Percentiles rank a stretch among this genome's conserved stretches.
Conservation (phyloP, 805 yeast species). For the Saccharomycopsis sp. region DNA sequence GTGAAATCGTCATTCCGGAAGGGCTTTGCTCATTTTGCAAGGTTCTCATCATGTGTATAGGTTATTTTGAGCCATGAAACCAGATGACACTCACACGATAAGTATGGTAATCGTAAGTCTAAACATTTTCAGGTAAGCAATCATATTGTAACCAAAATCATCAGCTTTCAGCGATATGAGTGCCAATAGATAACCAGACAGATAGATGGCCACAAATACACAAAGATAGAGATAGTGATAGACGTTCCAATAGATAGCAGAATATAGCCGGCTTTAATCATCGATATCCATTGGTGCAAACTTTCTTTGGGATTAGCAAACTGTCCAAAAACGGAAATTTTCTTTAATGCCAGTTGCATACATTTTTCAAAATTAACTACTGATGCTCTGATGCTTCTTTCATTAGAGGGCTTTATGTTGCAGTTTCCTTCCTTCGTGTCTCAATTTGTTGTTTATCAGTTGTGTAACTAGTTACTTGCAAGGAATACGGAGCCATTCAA, state of each 20-base stretch:
- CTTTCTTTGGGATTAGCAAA: background rate
- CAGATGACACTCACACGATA: too few species aligned
- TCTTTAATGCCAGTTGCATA: background rate
- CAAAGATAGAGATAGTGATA: too few species aligned
- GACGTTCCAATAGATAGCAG: background rate
- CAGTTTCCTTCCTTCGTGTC: background rate
- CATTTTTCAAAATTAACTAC: too few species aligned
- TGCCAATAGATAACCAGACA: background rate
- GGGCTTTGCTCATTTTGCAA: background rate
- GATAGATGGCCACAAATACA: background rate
- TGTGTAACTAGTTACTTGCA: too few species aligned
- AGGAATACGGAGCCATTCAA: background rate
- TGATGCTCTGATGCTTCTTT: background rate
- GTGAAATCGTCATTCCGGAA: background rate
- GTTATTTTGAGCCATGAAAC: too few species aligned
- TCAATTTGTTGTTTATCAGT: background rate
- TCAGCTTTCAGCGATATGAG: background rate
- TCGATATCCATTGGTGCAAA: background rate
- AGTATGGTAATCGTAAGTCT: too few species aligned
- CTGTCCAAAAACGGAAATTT: background rate
- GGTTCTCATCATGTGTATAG: background rate
- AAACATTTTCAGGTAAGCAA: too few species aligned
- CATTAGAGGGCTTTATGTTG: background rate
- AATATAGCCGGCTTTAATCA: background rate
- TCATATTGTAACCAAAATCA: too few species aligned